phyloP scores from a whole-genome alignment of 2,329 filamentous ascomycete genomes.

The Fusarium annulatum region DNA sequence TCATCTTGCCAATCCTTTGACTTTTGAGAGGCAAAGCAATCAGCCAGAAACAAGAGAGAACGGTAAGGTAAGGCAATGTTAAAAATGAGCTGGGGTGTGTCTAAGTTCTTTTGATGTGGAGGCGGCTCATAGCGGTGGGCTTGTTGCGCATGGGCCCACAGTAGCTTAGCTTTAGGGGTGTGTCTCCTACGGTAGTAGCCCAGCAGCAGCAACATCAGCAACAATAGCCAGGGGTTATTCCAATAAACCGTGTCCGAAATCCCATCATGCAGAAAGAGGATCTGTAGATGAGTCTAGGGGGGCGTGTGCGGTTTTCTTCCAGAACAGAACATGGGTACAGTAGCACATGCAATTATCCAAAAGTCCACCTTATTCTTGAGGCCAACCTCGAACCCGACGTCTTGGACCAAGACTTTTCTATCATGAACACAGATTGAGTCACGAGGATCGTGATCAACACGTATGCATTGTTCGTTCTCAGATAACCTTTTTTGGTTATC shows the following conservation, averaged over 20 bases:
- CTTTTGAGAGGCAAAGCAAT: conserved; percentile 3
- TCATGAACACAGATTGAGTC: conserved; percentile 18
- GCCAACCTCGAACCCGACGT: conserved; percentile 19
- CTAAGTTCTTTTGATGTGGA: conserved; percentile 5
- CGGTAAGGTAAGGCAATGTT: not conserved
- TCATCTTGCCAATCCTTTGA: conserved; percentile 21
- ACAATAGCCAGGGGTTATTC: conserved; percentile 31
- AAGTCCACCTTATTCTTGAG: conserved; percentile 23
- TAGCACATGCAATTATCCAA: conserved; percentile 28
- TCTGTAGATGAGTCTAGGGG: conserved; percentile 1
- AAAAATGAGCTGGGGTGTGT: conserved; percentile 12
- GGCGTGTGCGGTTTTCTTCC: conserved; percentile 18
- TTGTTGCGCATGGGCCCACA: conserved; percentile 6
- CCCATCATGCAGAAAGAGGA: conserved; percentile 23
- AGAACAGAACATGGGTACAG: conserved; percentile 24
- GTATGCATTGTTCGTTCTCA: conserved; percentile 12
- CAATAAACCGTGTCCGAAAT: conserved; percentile 30
- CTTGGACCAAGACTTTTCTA: not conserved
- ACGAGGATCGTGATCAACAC: conserved; percentile 30
- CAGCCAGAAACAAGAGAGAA: not conserved
- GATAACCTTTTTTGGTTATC: conserved; percentile 7
- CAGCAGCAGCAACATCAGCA: not conserved
- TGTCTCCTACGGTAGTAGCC: not conserved
- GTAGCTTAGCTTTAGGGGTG: conserved; percentile 25
- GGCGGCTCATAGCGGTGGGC: conserved; percentile 22